Evolutionary conservation across 2,329 filamentous ascomycete genomes (phyloP).

Genomic region (Venturia aucupariae): DNA sequence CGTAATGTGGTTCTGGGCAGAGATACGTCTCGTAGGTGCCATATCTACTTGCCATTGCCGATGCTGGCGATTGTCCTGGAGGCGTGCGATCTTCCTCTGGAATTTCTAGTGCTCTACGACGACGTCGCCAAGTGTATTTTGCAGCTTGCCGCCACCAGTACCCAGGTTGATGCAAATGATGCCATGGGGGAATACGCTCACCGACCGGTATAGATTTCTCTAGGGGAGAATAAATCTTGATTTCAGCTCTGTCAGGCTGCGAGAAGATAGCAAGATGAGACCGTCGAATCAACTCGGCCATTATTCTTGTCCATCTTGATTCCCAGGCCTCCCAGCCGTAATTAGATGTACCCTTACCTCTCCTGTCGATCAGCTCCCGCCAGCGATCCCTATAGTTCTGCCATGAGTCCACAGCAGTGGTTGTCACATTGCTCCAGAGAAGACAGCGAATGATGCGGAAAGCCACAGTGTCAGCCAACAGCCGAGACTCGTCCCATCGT

Average conservation of each 20-base stretch:
- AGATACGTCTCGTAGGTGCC: slow-evolving; percentile 52
- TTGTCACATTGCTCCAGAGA: slow-evolving; percentile 70
- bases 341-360: slow-evolving; percentile 75
- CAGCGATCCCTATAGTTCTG: slow-evolving; percentile 65
- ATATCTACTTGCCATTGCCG: slow-evolving; percentile 44
- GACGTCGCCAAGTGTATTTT: slow-evolving; percentile 42
- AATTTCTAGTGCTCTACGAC: slow-evolving; percentile 44
- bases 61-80: slow-evolving; percentile 46
- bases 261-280: slow-evolving; percentile 40
- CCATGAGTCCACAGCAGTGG: slow-evolving; percentile 73
- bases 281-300: slow-evolving; percentile 50
- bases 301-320: slow-evolving; percentile 56
- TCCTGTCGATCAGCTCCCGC: slow-evolving; percentile 67
- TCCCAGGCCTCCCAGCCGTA: slow-evolving; percentile 97
- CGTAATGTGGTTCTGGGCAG: slow-evolving; percentile 48
- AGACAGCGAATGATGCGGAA: slow-evolving; percentile 75
- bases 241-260: slow-evolving; percentile 22
- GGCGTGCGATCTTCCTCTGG: slow-evolving; percentile 49
- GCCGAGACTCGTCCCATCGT: slow-evolving; percentile 86
- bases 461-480: slow-evolving; percentile 71
- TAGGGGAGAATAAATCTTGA: slow-evolving; percentile 36
- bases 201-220: slow-evolving; percentile 42
- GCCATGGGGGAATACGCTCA: slow-evolving; percentile 48
- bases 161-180: slow-evolving; percentile 51
- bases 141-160: slow-evolving; percentile 51